Evolutionary conservation across 805 yeast genomes (phyloP), one percentile per base, ranked within the genome.

Genomic region (Metschnikowia peoriensis): DNA sequence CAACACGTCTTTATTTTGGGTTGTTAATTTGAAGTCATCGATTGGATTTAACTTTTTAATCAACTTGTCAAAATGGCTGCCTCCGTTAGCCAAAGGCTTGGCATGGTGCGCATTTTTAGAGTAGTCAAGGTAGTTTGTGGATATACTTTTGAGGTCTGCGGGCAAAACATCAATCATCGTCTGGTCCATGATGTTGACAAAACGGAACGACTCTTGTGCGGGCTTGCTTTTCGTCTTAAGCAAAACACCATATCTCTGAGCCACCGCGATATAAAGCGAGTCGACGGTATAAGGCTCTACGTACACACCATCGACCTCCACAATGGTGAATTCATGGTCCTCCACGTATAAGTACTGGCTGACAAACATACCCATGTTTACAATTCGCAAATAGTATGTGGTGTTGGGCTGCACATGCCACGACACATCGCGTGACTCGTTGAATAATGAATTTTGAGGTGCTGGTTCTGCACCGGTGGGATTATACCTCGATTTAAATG

Each of bases 381-480:
- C 78, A 53, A 88, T 74, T 61, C 91, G 77, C 44, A 86, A 61
- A 47, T 85, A 69, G 66, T 88, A 86, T 0, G 88, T 86, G 52
- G 79, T 83, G 39, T 79, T 78, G 7, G 84, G 80, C 49, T 79
- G 76, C 48, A 88, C 85, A 28, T 66, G 47, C 65, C 87, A 72
- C 1, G 85, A 76, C 5, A 70, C 78, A 57, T 83, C 83, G 49
- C 78, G 75, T 6, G 88, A 74, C 57, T 88, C 89, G 65, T 87
- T 86, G 63, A 86, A 79, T 40, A 88, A 69, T 16, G 81, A 54
- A 61, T 81, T 83, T 56, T 84, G 84, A 2, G 93, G 93, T 47
- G 87, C 77, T 14, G 96, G 96, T 64, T 88, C 96, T 15, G 88
- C 90, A 40, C 96, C 96, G 1, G 92, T 87, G 17, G 96, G 96